Evolutionary conservation across 208 protist species (phyloP).

Genomic region (Trypanosoma lewisi): DNA sequence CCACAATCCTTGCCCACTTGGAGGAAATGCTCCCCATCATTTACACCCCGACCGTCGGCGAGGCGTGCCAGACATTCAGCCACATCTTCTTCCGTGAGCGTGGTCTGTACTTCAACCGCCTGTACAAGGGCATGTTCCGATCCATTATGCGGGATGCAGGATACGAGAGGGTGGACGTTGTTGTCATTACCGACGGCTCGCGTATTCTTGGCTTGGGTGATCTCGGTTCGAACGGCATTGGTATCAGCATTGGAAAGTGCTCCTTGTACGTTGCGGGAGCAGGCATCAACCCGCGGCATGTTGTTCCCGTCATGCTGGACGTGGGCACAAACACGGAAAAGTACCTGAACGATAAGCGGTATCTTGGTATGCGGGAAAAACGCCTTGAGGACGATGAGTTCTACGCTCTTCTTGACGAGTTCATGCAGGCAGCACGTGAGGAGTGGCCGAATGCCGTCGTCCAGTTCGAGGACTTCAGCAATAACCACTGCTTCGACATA

Average conservation of each 20-base stretch:
- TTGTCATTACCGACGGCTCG: constrained; percentile 94
- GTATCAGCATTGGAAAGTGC: constrained; percentile 91
- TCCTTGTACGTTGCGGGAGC: constrained; percentile 85
- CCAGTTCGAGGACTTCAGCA: constrained; percentile 96
- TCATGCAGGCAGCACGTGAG: constrained; percentile 62
- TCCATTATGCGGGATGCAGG: constrained; percentile 78
- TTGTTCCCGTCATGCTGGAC: constrained; percentile 87
- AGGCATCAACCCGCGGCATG: constrained; percentile 70
- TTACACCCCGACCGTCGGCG: constrained; percentile 91
- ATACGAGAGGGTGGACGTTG: constrained; percentile 80
- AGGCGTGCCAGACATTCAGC: constrained; percentile 92
- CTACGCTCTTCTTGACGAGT: constrained; percentile 85
- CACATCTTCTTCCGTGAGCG: constrained; percentile 72
- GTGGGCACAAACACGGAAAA: constrained; percentile 82
- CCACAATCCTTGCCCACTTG: constrained; percentile 66
- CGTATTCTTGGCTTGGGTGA: constrained; percentile 95
- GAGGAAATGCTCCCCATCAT: constrained; percentile 79
- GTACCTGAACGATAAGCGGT: constrained; percentile 64
- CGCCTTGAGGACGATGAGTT: constrained; percentile 55
- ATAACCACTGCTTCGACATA: constrained; percentile 89
- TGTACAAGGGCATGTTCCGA: constrained; percentile 80
- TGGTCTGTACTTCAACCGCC: constrained; percentile 89
- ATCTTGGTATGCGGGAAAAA: constrained; percentile 59
- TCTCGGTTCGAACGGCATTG: constrained; percentile 92
- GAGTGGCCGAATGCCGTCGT: constrained; percentile 78